Conservation (phyloP, 2,329 filamentous ascomycete species). For the Thelonectria blattea region DNA sequence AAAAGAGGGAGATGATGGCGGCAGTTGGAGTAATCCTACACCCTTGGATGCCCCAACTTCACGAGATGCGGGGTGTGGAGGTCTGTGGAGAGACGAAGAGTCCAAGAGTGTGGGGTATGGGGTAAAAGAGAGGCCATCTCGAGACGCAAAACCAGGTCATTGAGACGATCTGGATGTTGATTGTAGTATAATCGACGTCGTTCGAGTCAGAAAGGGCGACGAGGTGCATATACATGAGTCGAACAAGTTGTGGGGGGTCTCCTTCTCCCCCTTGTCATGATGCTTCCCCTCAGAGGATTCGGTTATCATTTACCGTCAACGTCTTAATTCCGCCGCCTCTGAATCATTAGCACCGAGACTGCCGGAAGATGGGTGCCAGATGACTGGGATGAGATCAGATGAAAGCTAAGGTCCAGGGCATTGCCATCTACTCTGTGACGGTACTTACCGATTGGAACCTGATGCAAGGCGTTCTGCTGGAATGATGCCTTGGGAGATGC, state of each 20-base stretch:
- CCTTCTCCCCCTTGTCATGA: neutral
- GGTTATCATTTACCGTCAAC: conserved; percentile 19
- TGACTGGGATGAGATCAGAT: neutral
- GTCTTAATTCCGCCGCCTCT: conserved; percentile 8
- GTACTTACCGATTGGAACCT: neutral
- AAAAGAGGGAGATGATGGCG: conserved; percentile 10
- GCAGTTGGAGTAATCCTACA: conserved; percentile 20
- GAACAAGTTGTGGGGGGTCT: neutral
- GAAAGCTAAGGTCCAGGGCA: neutral
- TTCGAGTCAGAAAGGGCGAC: conserved; percentile 14
- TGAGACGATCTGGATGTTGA: neutral
- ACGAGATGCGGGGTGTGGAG: conserved; percentile 35
- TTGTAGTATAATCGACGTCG: neutral
- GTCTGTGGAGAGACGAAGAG: conserved; percentile 10
- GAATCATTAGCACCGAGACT: conserved; percentile 21
- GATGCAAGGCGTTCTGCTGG: neutral
- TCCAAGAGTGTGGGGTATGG: conserved; percentile 22
- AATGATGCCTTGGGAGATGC: neutral
- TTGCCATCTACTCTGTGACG: neutral
- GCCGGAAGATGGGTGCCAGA: neutral
- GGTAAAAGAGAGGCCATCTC: conserved; percentile 11
- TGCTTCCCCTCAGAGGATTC: neutral
- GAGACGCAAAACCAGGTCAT: neutral
- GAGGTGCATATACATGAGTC: conserved; percentile 15
- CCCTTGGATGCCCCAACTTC: neutral